These are phyloP conservation scores for Dendrobium nobile DNA, from an alignment of 106 monocot genomes.

Conservation along the genomic window DNA sequence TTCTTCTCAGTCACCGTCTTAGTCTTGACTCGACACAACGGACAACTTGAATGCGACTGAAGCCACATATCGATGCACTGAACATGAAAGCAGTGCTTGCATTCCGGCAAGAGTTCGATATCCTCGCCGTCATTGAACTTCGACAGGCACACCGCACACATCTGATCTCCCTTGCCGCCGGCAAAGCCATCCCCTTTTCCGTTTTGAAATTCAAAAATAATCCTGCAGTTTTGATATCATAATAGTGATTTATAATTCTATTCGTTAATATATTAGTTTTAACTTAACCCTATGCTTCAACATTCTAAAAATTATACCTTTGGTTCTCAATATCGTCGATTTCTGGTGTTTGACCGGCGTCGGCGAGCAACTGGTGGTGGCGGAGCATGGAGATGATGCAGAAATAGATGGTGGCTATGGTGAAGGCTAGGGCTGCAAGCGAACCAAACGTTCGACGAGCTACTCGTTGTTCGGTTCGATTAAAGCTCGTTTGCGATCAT, in stretches of 20 bases:
- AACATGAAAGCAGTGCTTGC: conserved; percentile 11
- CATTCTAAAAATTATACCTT: too few species aligned
- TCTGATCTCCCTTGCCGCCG: not conserved
- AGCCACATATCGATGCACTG: conserved; percentile 14
- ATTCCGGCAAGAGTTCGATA: conserved; percentile 2
- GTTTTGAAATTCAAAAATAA: not conserved
- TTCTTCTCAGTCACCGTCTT: not conserved
- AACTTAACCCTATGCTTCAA: too few species aligned
- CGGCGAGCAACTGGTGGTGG: too few species aligned
- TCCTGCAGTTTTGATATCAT: too few species aligned
- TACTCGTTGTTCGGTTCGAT: too few species aligned
- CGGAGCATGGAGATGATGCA: too few species aligned
- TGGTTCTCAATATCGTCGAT: too few species aligned
- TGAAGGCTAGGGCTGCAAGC: too few species aligned
- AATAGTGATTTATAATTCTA: not conserved
- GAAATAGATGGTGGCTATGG: too few species aligned
- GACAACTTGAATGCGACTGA: not conserved
- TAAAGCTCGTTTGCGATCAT: too few species aligned
- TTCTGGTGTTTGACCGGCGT: too few species aligned
- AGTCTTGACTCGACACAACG: conserved; percentile 8
- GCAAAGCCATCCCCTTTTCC: not conserved
- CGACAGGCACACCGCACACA: conserved; percentile 14
- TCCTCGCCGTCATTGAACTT: conserved; percentile 6
- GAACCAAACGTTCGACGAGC: too few species aligned
- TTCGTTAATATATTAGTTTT: not conserved